Evolutionary conservation across 176 grass and related monocot genomes (phyloP).

Genomic region (Musa troglodytarum): DNA sequence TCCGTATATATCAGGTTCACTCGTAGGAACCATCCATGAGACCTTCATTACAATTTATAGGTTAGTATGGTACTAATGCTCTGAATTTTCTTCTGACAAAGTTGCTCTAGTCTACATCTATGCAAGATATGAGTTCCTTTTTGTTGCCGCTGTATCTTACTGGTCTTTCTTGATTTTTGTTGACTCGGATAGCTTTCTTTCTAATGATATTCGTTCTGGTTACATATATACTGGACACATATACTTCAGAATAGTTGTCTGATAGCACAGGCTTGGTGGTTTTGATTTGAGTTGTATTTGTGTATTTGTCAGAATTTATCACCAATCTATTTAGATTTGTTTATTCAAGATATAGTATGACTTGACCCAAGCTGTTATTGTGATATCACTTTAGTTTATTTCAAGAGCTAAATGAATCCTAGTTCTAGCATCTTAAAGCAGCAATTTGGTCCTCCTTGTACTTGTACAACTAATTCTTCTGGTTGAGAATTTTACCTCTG

Average conservation of each 20-base stretch:
- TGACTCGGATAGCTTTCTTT: neutral
- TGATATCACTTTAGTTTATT: neutral
- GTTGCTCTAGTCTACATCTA: neutral
- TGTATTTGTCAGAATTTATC: neutral
- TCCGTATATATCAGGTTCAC: slow-evolving; percentile 21
- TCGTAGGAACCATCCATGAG: slow-evolving; percentile 18
- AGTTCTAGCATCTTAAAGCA: neutral
- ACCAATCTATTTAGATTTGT: neutral
- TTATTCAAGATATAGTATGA: neutral
- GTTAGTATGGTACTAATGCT: neutral
- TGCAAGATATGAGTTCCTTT: neutral
- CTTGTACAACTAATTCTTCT: neutral
- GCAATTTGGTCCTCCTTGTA: neutral
- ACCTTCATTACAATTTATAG: slow-evolving; percentile 24
- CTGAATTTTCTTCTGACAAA: neutral
- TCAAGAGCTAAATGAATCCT: neutral
- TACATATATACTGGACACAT: neutral
- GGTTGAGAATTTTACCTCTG: neutral
- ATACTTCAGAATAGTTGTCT: neutral
- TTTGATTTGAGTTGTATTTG: neutral
- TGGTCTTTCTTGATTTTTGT: neutral
- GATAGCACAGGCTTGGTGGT: neutral
- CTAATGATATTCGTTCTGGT: neutral
- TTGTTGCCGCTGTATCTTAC: neutral
- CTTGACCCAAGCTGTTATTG: neutral